Evolutionary conservation across 78 protist genomes (phyloP).

Genomic region (Paulinella micropora): DNA sequence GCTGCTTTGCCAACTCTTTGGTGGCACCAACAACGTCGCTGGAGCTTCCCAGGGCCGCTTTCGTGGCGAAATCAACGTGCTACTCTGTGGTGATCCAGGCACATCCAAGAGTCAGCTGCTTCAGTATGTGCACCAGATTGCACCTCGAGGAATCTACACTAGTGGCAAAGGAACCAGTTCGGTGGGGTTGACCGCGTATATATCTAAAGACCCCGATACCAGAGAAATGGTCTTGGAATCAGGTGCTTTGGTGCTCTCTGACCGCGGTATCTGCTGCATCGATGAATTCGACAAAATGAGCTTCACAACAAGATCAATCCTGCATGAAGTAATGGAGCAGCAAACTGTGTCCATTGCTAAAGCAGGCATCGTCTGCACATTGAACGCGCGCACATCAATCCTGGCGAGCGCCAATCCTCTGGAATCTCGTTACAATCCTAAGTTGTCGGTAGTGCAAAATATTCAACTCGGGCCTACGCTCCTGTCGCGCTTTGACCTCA

Average conservation of each 20-base stretch:
- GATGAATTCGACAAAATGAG: slow-evolving; percentile 99
- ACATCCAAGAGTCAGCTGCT: slow-evolving; percentile 93
- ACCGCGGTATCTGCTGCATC: slow-evolving; percentile 96
- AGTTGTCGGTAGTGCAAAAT: slow-evolving; percentile 81
- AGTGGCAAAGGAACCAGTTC: slow-evolving; percentile 93
- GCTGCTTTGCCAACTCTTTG: slow-evolving; percentile 87
- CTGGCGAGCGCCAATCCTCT: slow-evolving; percentile 98
- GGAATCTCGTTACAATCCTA: slow-evolving; percentile 67
- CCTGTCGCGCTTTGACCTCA: slow-evolving; percentile 83
- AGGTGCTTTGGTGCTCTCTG: slow-evolving; percentile 80
- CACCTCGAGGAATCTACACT: slow-evolving; percentile 97
- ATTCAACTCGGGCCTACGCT: slow-evolving; percentile 87
- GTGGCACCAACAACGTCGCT: slow-evolving; percentile 49
- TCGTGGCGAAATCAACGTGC: slow-evolving; percentile 84
- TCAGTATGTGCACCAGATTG: slow-evolving; percentile 77
- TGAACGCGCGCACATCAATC: slow-evolving; percentile 83
- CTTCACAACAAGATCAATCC: slow-evolving; percentile 82
- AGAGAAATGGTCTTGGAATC: slow-evolving; percentile 79
- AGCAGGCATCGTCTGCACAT: slow-evolving; percentile 92
- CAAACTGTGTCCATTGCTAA: slow-evolving; percentile 99
- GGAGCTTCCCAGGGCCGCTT: background rate
- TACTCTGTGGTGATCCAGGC: slow-evolving; percentile 98
- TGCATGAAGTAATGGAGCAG: slow-evolving; percentile 99
- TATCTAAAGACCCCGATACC: slow-evolving; percentile 84
- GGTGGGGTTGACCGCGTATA: slow-evolving; percentile 98